phyloP scores from a whole-genome alignment of 495 filamentous ascomycete genomes.

The Tuber melanosporum region DNA sequence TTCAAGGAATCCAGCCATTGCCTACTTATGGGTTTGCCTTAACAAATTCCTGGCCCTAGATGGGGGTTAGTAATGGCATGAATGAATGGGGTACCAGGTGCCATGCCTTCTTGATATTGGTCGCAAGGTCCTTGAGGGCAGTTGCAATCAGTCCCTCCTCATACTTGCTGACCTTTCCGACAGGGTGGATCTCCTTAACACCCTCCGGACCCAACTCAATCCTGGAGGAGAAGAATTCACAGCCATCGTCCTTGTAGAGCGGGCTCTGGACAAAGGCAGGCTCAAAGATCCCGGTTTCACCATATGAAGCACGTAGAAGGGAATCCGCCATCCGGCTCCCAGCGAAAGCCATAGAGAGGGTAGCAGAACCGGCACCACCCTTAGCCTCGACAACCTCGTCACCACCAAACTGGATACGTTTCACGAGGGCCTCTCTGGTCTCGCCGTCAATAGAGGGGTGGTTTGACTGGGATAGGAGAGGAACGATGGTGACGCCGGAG shows the following conservation, averaged over 20 bases:
- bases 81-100: neutral
- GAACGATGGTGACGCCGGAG: conserved; percentile 96
- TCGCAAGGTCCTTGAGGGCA: conserved; percentile 78
- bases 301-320: conserved; percentile 83
- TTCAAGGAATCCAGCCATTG: neutral
- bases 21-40: conserved; percentile 60
- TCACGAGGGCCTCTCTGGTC: conserved; percentile 67
- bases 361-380: conserved; percentile 95
- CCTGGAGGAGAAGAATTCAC: conserved; percentile 89
- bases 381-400: conserved; percentile 99
- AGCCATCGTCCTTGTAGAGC: conserved; percentile 92
- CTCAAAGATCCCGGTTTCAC: conserved; percentile 91
- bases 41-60: conserved; percentile 56
- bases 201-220: conserved; percentile 95
- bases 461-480: conserved; percentile 87
- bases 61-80: conserved; percentile 16
- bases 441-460: conserved; percentile 74
- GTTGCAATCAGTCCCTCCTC: conserved; percentile 87
- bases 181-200: conserved; percentile 80
- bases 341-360: conserved; percentile 97
- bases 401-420: conserved; percentile 98
- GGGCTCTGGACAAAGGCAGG: conserved; percentile 95
- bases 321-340: conserved; percentile 95
- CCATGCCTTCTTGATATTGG: conserved; percentile 69
- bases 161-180: conserved; percentile 72